A percentile compares a stretch with the other conserved stretches of the same genome.
phyloP scores from a whole-genome alignment of 129 eudicot species.

The Tagetes erecta region DNA sequence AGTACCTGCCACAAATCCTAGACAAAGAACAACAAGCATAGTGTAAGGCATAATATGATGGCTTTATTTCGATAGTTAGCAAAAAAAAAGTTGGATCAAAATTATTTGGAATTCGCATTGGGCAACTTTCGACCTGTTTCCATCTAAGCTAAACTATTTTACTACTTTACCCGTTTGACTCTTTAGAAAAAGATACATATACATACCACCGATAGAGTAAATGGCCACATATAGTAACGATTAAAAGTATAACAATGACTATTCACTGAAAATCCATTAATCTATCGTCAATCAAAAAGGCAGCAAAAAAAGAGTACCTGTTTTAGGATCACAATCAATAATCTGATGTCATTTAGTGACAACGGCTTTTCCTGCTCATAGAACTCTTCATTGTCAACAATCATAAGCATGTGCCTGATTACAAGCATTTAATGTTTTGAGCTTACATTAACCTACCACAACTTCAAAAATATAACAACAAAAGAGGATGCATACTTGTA shows the following conservation, averaged over 20 bases:
- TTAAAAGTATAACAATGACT: constrained; percentile 5
- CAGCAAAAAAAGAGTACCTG: constrained; percentile 53
- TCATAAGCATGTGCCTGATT: constrained; percentile 92
- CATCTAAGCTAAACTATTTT: not conserved
- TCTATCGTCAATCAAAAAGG: not conserved
- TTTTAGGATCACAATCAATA: constrained; percentile 75
- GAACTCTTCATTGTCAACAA: constrained; percentile 95
- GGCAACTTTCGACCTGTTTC: not conserved
- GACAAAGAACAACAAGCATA: constrained; percentile 28
- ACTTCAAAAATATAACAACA: not conserved
- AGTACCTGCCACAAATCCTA: constrained; percentile 97
- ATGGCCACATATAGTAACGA: not conserved
- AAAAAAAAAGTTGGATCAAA: not conserved
- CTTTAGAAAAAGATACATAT: not conserved
- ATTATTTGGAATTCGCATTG: not conserved
- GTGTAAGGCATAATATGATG: not conserved
- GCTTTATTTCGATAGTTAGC: too few species aligned
- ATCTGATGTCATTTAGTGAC: constrained; percentile 76
- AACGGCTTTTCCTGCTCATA: constrained; percentile 94
- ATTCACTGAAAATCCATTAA: constrained; percentile 1
- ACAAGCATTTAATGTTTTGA: constrained; percentile 15
- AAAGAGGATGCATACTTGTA: constrained; percentile 59
- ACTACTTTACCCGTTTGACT: constrained; percentile 3
- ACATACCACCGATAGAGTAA: not conserved
- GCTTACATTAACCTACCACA: constrained; percentile 23